Evolutionary conservation across 345 rosid genomes (phyloP).

Genomic region (Eucalyptus pauciflora): DNA sequence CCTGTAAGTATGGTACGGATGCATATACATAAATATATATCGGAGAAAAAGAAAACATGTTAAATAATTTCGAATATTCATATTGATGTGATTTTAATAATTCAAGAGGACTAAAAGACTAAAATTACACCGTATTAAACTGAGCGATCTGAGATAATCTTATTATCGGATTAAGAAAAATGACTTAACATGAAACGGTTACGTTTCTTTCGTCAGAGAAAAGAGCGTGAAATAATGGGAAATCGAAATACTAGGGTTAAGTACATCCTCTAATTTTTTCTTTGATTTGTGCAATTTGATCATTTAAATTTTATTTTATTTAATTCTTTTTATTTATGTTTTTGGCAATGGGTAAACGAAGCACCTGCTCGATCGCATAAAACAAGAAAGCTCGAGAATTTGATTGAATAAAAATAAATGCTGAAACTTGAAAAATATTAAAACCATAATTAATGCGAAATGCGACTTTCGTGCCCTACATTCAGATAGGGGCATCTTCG

Average conservation of each 20-base stretch:
- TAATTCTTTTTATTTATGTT: neutral
- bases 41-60: neutral
- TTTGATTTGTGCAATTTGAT: neutral
- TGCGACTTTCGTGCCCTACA: neutral
- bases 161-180: neutral
- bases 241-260: neutral
- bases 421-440: neutral
- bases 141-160: neutral
- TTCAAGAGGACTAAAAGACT: neutral
- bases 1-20: slow-evolving; percentile 34
- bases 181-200: neutral
- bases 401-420: neutral
- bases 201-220: neutral
- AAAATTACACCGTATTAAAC: neutral
- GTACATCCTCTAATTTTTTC: neutral
- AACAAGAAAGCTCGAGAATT: neutral
- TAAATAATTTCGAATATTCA: neutral
- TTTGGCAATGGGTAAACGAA: neutral
- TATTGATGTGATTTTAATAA: neutral
- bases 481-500: neutral
- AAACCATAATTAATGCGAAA: neutral
- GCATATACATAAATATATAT: neutral
- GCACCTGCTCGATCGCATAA: neutral
- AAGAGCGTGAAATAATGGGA: neutral
- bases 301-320: neutral